Conservation (phyloP, 2,329 filamentous ascomycete genomes). For the Colletotrichum sansevieriae region DNA sequence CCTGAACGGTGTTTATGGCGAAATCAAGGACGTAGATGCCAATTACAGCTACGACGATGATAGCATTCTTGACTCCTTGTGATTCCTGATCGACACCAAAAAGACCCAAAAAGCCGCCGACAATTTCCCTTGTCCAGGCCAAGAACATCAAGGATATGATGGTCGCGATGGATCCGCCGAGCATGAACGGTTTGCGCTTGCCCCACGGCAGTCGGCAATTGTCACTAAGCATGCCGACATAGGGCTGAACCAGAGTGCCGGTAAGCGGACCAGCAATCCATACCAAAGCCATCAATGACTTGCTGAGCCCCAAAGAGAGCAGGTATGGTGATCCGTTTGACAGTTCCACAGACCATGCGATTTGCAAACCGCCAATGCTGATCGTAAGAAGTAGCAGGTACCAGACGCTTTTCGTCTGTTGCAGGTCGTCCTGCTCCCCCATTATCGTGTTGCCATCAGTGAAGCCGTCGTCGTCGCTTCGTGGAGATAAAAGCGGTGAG, state of each 20-base stretch:
- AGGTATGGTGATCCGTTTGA: conserved; percentile 92
- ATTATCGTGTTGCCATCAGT: conserved; percentile 25
- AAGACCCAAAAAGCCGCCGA: conserved; percentile 74
- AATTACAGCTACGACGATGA: conserved; percentile 84
- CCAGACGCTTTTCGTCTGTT: conserved; percentile 83
- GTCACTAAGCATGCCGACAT: conserved; percentile 85
- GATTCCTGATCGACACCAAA: conserved; percentile 80
- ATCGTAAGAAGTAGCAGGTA: conserved; percentile 90
- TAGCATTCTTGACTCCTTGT: conserved; percentile 70
- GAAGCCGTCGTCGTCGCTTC: conserved; percentile 34
- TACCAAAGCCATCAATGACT: conserved; percentile 84
- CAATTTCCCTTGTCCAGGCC: conserved; percentile 80
- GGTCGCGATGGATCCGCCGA: conserved; percentile 76
- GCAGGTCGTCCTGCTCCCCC: conserved; percentile 46
- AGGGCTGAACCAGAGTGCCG: conserved; percentile 84
- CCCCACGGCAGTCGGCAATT: conserved; percentile 81
- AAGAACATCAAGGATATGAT: conserved; percentile 76
- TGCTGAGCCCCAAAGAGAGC: conserved; percentile 84
- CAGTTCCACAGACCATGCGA: conserved; percentile 95
- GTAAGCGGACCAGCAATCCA: conserved; percentile 88
- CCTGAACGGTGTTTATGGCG: conserved; percentile 97
- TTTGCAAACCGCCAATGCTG: conserved; percentile 88
- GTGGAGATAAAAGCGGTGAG: conserved; percentile 36
- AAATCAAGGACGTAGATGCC: conserved; percentile 94
- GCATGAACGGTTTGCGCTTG: conserved; percentile 85